Conservation (phyloP, 108 stramenopile genomes). For the Skeletonema costatum region DNA sequence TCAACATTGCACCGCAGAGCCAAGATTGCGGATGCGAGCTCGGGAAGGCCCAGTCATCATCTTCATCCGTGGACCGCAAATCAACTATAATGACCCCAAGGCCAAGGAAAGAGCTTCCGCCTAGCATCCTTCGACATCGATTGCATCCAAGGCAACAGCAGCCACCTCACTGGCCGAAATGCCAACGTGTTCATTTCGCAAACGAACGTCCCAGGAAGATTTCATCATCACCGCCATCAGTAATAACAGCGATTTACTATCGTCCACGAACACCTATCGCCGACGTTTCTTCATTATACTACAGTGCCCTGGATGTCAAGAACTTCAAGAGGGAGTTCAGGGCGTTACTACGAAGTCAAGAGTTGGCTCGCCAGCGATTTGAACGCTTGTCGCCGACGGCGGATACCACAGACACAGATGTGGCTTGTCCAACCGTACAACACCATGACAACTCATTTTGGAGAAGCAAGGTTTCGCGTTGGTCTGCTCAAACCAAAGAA, state of each 20-base stretch:
- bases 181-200: slow-evolving; percentile 8
- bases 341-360: background rate
- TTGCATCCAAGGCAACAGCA: background rate
- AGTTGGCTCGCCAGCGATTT: background rate
- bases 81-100: no score
- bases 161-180: slow-evolving; percentile 15
- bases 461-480: background rate
- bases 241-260: slow-evolving; percentile 15
- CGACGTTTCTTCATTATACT: slow-evolving; percentile 12
- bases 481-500: background rate
- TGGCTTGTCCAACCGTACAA: background rate
- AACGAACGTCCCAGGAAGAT: background rate
- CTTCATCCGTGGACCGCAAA: no score
- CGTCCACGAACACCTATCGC: slow-evolving; percentile 12
- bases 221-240: background rate
- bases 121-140: background rate
- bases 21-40: no score
- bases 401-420: background rate
- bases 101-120: no score
- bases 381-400: background rate
- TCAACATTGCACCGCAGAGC: no score
- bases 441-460: background rate
- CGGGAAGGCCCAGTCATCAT: no score
- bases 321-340: slow-evolving; percentile 24
- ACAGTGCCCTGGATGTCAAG: slow-evolving; percentile 5